Evolutionary conservation across 1,284 basidiomycete genomes (phyloP).

Genomic region (Papiliotrema nemorosa): DNA sequence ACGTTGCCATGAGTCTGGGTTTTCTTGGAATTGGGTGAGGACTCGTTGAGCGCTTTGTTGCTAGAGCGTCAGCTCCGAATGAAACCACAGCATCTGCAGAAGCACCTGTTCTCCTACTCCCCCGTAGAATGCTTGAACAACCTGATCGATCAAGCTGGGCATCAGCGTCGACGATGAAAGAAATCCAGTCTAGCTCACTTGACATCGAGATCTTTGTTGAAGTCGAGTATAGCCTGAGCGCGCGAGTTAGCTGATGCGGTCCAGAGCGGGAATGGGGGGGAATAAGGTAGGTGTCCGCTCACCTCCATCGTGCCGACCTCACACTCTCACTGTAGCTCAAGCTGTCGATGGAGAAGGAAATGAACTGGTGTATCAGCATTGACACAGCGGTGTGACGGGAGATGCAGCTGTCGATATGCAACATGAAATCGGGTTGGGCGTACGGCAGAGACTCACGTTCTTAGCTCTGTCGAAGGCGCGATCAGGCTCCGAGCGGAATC

Average conservation of each 20-base stretch:
- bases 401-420: not conserved
- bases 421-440: too few species aligned
- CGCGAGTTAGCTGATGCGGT: not conserved
- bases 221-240: slow-evolving; percentile 73
- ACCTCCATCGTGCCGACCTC: slow-evolving; percentile 36
- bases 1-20: slow-evolving; percentile 96
- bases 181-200: slow-evolving; percentile 23
- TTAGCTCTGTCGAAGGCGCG: not conserved
- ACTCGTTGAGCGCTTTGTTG: slow-evolving; percentile 87
- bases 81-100: slow-evolving; percentile 22
- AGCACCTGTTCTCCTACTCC: slow-evolving; percentile 71
- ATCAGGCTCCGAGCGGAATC: not conserved
- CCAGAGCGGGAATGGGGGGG: not conserved
- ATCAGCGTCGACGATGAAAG: not conserved
- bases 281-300: slow-evolving; percentile 13
- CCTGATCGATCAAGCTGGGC: slow-evolving; percentile 68
- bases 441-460: slow-evolving; percentile 5
- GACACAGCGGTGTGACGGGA: not conserved
- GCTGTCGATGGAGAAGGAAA: slow-evolving; percentile 2
- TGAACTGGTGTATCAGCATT: not conserved
- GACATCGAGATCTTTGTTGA: slow-evolving; percentile 80
- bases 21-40: slow-evolving; percentile 93
- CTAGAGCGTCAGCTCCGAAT: slow-evolving; percentile 51
- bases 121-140: slow-evolving; percentile 77
- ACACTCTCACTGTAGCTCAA: not conserved